These are phyloP conservation scores for Tetradesmus obliquus DNA, from an alignment of 139 green algal species.

Conservation along the genomic window DNA sequence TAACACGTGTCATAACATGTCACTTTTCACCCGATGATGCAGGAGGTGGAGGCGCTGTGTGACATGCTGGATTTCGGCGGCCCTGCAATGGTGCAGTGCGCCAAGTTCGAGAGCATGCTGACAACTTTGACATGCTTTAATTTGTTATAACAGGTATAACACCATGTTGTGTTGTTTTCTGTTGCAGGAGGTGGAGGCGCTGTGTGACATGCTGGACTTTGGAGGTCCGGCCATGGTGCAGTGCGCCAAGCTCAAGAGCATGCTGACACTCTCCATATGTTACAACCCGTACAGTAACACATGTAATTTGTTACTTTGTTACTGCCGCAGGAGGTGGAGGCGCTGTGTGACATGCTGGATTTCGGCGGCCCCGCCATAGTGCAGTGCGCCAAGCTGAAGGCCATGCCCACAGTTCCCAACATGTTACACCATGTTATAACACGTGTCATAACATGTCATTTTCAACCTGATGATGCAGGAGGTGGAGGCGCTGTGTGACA, in stretches of 20 bases:
- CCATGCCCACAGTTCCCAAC: slow-evolving; percentile 49
- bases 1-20: too few species aligned
- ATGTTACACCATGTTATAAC: too few species aligned
- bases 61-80: slow-evolving; percentile 70
- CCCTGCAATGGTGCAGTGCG: slow-evolving; percentile 89
- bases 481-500: slow-evolving; percentile 74
- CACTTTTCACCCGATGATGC: too few species aligned
- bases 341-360: slow-evolving; percentile 73
- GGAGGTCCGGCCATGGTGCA: slow-evolving; percentile 82
- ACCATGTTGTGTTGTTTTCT: too few species aligned
- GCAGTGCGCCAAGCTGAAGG: slow-evolving; percentile 77
- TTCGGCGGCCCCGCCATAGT: slow-evolving; percentile 78
- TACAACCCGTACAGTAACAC: too few species aligned
- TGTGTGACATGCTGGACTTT: slow-evolving; percentile 78
- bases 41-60: slow-evolving; percentile 67
- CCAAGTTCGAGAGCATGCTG: slow-evolving; percentile 42
- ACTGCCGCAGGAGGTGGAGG: slow-evolving; percentile 54
- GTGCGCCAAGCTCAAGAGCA: slow-evolving; percentile 69
- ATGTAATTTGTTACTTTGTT: too few species aligned
- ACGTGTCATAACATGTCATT: too few species aligned
- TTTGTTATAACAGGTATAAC: too few species aligned
- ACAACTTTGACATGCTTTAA: not conserved
- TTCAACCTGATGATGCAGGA: not conserved
- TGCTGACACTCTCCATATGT: slow-evolving; percentile 67
- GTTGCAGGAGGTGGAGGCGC: slow-evolving; percentile 56